Evolutionary conservation across 2,329 filamentous ascomycete genomes (phyloP).

Genomic region (Colletotrichum incanum): DNA sequence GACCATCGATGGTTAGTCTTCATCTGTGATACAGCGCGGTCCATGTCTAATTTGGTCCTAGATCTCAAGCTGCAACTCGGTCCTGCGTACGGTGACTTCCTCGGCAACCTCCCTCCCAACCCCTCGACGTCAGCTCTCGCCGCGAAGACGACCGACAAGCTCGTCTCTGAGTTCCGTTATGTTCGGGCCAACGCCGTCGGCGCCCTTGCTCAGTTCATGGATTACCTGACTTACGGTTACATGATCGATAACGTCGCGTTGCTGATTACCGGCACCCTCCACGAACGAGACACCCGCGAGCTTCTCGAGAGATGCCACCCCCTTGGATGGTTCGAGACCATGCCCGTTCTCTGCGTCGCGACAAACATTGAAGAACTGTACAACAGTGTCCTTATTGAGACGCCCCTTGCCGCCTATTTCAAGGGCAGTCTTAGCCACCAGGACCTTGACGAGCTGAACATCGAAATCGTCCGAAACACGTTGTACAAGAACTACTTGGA

Average conservation of each 20-base stretch:
- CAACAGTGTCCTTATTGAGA: slow-evolving; percentile 98
- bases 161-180: slow-evolving; percentile 97
- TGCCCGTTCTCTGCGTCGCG: slow-evolving; percentile 97
- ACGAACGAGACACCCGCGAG: slow-evolving; percentile 97
- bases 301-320: slow-evolving; percentile 96
- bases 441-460: slow-evolving; percentile 98
- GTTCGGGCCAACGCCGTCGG: slow-evolving; percentile 94
- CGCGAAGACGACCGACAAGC: slow-evolving; percentile 96
- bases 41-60: slow-evolving; percentile 55
- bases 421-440: slow-evolving; percentile 97
- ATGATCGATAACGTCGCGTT: slow-evolving; percentile 99
- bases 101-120: slow-evolving; percentile 93
- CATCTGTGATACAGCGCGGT: slow-evolving; percentile 33
- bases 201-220: slow-evolving; percentile 93
- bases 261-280: slow-evolving; percentile 96
- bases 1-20: slow-evolving; percentile 86
- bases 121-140: slow-evolving; percentile 96
- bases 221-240: slow-evolving; percentile 98
- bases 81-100: slow-evolving; percentile 97
- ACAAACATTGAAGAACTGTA: slow-evolving; percentile 99
- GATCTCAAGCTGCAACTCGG: slow-evolving; percentile 98
- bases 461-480: slow-evolving; percentile 98
- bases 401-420: slow-evolving; percentile 95
- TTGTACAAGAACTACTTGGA: slow-evolving; percentile 99
- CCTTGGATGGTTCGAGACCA: slow-evolving; percentile 98